Conservation (phyloP, 2,329 filamentous ascomycete species). For the Ascochyta viciae-villosae region DNA sequence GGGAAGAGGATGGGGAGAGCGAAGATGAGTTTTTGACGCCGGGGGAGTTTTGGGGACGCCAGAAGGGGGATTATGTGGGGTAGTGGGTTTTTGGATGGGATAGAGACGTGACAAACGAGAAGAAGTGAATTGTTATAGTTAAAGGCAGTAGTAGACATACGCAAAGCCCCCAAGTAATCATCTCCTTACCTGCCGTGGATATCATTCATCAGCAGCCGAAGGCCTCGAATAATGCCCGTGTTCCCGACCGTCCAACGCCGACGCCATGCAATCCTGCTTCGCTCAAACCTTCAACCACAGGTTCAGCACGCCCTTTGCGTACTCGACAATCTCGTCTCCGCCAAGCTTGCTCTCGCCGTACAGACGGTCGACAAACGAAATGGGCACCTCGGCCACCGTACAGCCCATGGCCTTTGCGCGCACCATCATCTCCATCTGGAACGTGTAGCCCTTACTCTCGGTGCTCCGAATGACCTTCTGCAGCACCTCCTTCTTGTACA, state of each 20-base stretch:
- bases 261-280: conserved; percentile 29
- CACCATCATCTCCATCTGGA: conserved; percentile 99
- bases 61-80: neutral
- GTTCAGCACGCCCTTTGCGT: conserved; percentile 71
- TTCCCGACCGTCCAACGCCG: conserved; percentile 32
- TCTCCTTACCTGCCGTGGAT: conserved; percentile 17
- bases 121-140: conserved; percentile 22
- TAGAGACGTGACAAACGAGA: conserved; percentile 2
- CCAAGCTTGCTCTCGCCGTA: conserved; percentile 97
- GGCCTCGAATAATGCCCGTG: conserved; percentile 10
- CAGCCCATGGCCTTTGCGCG: conserved; percentile 95
- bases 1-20: neutral
- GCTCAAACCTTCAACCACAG: conserved; percentile 59
- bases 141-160: conserved; percentile 17
- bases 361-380: conserved; percentile 88
- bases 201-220: conserved; percentile 16
- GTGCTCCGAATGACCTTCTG: conserved; percentile 90
- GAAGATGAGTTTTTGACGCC: conserved; percentile 5
- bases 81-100: no score
- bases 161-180: conserved; percentile 6
- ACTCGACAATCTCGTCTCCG: conserved; percentile 94
- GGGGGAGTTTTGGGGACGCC: neutral
- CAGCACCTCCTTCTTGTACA: conserved; percentile 91
- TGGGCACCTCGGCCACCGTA: conserved; percentile 93
- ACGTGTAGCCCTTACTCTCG: conserved; percentile 96